These are phyloP conservation scores for Ophiostoma perfectum DNA, from an alignment of 2,329 filamentous ascomycete genomes.

Conservation along the genomic window DNA sequence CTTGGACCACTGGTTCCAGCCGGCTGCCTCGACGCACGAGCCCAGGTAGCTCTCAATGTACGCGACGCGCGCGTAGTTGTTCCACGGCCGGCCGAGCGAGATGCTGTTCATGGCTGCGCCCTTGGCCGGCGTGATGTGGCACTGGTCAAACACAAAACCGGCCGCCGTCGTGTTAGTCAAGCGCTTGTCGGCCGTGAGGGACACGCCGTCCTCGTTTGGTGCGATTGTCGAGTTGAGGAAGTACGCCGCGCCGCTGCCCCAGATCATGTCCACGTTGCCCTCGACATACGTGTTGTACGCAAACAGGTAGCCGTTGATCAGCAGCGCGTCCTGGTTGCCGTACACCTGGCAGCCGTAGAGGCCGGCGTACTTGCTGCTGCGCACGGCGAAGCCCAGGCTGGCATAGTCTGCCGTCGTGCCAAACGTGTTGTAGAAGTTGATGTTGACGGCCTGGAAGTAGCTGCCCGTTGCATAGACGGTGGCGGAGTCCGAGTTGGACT, in stretches of 20 bases:
- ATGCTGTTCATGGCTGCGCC: constrained; percentile 27
- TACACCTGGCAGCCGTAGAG: constrained; percentile 44
- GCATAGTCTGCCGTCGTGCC: constrained; percentile 43
- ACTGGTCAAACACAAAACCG: constrained; percentile 45
- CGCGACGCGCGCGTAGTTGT: constrained; percentile 42
- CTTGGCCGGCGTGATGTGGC: constrained; percentile 32
- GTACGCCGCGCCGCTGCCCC: constrained; percentile 41
- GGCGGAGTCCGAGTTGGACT: constrained; percentile 46
- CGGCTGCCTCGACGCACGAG: constrained; percentile 31
- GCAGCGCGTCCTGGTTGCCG: constrained; percentile 48
- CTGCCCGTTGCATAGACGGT: constrained; percentile 42
- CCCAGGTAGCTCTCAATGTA: constrained; percentile 35
- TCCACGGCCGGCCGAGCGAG: constrained; percentile 48
- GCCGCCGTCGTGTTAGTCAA: constrained; percentile 34
- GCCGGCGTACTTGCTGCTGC: constrained; percentile 35
- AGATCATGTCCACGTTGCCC: constrained; percentile 28
- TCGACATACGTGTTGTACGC: constrained; percentile 33
- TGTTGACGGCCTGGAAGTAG: constrained; percentile 57
- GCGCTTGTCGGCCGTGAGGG: constrained; percentile 28
- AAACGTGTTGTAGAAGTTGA: constrained; percentile 47
- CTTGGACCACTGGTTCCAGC: constrained; percentile 45
- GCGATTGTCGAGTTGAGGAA: constrained; percentile 41
- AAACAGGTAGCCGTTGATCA: constrained; percentile 27
- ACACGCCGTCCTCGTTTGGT: constrained; percentile 27
- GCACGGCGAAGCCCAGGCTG: constrained; percentile 42